phyloP scores from a whole-genome alignment of 2,329 filamentous ascomycete species.

The Botrytis byssoidea region DNA sequence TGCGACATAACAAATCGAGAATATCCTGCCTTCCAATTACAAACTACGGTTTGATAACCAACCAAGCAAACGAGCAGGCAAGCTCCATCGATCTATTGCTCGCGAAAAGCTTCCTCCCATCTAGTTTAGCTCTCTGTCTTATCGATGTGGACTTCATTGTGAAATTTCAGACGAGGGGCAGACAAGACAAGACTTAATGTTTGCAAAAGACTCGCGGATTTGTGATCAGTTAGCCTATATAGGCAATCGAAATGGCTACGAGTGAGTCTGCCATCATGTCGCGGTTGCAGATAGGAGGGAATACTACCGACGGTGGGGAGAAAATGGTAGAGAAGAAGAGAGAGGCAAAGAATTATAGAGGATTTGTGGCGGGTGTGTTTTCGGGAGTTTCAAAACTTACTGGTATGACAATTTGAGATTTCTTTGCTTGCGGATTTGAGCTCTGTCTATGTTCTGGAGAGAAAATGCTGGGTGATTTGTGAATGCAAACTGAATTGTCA shows the following conservation, averaged over 20 bases:
- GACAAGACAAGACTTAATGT: not conserved
- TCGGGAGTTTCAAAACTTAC: slow-evolving; percentile 87
- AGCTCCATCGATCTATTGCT: not conserved
- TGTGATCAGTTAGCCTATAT: not conserved
- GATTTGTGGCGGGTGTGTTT: slow-evolving; percentile 97
- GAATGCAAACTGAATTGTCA: not conserved
- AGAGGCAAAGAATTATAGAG: slow-evolving; percentile 66
- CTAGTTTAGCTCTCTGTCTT: not conserved
- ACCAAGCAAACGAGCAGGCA: not conserved
- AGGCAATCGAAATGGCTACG: slow-evolving; percentile 5
- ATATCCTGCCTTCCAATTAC: not conserved
- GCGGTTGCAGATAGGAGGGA: not conserved
- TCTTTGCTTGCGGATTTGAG: not conserved
- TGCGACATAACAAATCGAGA: not conserved
- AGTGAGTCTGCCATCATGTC: not conserved
- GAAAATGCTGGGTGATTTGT: not conserved
- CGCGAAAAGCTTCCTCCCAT: not conserved
- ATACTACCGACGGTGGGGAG: not conserved
- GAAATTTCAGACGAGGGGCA: not conserved
- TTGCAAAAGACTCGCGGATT: not conserved
- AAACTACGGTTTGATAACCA: not conserved
- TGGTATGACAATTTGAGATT: slow-evolving; percentile 49
- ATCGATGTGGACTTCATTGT: not conserved
- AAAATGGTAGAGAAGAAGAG: slow-evolving; percentile 34
- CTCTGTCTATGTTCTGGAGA: not conserved